Percentiles rank a stretch among this genome's conserved stretches.
phyloP scores from a whole-genome alignment of 768 basidiomycete species.

The Bullera alba region DNA sequence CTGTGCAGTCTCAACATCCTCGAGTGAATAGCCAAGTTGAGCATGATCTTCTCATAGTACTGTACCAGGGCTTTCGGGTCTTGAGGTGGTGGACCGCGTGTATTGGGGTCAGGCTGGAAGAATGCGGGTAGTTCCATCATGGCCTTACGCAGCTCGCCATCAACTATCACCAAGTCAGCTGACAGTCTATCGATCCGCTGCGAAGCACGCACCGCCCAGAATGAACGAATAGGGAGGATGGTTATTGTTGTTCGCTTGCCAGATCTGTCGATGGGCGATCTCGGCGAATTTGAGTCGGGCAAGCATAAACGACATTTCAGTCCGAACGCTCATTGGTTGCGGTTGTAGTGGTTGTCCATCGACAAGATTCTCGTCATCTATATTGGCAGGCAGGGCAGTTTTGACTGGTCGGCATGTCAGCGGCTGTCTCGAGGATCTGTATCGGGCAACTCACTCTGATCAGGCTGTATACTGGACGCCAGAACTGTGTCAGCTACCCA shows the following conservation, averaged over 20 bases:
- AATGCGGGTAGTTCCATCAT: constrained; percentile 44
- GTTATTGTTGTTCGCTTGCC: constrained; percentile 42
- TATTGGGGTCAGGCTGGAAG: constrained; percentile 34
- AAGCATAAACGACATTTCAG: constrained; percentile 45
- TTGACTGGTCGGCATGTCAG: constrained; percentile 33
- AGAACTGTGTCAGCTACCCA: neutral
- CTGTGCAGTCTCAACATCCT: constrained; percentile 45
- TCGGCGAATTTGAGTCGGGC: constrained; percentile 42
- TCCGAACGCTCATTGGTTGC: constrained; percentile 32
- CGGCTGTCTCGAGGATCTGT: neutral
- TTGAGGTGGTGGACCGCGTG: constrained; percentile 17
- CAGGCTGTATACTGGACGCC: constrained; percentile 38
- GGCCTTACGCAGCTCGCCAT: constrained; percentile 40
- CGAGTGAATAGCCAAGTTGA: constrained; percentile 44
- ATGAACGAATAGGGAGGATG: constrained; percentile 46
- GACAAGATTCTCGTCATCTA: constrained; percentile 45
- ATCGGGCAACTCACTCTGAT: constrained; percentile 41
- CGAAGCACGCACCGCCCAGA: constrained; percentile 14
- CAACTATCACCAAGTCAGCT: constrained; percentile 17
- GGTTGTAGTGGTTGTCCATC: constrained; percentile 39
- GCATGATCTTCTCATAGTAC: constrained; percentile 46
- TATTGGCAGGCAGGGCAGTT: constrained; percentile 44
- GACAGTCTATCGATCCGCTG: constrained; percentile 2
- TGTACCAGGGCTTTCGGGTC: constrained; percentile 35
- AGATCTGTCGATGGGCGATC: constrained; percentile 45